Evolutionary conservation across 140 eudicot species (phyloP).

Genomic region (Anethum foeniculum): DNA sequence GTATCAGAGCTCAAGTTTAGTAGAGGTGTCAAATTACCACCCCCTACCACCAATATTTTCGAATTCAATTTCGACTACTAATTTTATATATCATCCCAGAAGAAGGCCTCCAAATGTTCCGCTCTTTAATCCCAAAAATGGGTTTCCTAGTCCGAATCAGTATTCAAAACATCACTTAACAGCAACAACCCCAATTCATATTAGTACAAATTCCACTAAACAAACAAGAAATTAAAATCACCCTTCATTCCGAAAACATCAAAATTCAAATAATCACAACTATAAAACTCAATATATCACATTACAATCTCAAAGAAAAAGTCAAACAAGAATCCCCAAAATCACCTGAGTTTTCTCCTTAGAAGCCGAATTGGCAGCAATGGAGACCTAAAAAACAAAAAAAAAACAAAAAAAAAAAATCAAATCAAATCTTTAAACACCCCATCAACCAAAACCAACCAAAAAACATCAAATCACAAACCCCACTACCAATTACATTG

Average conservation of each 20-base stretch:
- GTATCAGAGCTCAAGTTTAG: background rate
- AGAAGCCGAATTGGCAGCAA: slow-evolving; percentile 62
- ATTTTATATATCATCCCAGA: background rate
- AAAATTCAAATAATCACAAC: background rate
- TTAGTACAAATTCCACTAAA: background rate
- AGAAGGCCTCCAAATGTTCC: background rate
- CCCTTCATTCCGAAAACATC: background rate
- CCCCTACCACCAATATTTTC: background rate
- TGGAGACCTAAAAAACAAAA: slow-evolving; percentile 53
- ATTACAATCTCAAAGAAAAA: background rate
- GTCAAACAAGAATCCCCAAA: background rate
- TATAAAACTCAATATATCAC: background rate
- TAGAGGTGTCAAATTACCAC: background rate
- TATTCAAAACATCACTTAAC: background rate
- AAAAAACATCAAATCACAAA: background rate
- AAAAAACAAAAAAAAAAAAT: no score
- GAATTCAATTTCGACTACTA: background rate
- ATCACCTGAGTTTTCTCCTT: slow-evolving; percentile 81
- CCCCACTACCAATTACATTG: no score
- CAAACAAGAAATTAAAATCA: background rate
- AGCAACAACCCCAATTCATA: background rate
- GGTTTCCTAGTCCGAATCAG: background rate
- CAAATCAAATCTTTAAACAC: slow-evolving; percentile 14
- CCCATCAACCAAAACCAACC: background rate
- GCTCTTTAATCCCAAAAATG: background rate